Conservation (phyloP, 164 flowering plant genomes). For the Aristolochia californica region DNA sequence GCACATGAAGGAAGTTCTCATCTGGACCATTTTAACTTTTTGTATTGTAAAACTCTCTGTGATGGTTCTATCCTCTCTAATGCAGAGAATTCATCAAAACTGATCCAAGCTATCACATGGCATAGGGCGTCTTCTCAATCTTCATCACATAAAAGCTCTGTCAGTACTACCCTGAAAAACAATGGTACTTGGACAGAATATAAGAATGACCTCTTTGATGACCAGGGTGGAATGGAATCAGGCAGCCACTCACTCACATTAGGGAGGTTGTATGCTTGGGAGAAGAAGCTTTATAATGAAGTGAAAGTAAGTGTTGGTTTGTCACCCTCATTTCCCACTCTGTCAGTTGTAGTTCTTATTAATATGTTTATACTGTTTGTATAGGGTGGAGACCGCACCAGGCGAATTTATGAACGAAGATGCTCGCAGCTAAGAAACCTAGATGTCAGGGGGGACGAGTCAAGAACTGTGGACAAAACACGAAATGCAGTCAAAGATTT, state of each 20-base stretch:
- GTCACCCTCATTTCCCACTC: background rate
- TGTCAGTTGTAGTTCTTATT: background rate
- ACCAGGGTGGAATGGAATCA: constrained; percentile 80
- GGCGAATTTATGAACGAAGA: constrained; percentile 65
- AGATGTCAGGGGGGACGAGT: constrained; percentile 59
- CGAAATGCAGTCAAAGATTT: constrained; percentile 77
- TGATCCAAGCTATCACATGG: constrained; percentile 69
- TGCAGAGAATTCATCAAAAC: constrained; percentile 82
- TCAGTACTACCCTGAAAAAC: constrained; percentile 57
- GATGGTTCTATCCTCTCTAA: background rate
- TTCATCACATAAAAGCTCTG: constrained; percentile 67
- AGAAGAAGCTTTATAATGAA: constrained; percentile 90
- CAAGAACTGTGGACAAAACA: constrained; percentile 48
- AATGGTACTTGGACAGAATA: constrained; percentile 53
- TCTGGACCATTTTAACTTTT: too few relatives aligned
- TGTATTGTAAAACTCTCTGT: too few relatives aligned
- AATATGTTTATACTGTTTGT: background rate
- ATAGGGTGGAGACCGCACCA: constrained; percentile 70
- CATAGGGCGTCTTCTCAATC: constrained; percentile 59
- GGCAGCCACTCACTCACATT: constrained; percentile 87
- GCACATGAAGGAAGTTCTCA: too few relatives aligned
- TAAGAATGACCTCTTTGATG: constrained; percentile 68
- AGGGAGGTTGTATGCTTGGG: constrained; percentile 91
- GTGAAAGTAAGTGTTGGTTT: constrained; percentile 53
- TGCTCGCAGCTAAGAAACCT: constrained; percentile 51